These are phyloP conservation scores for Guillardia theta DNA, from an alignment of 78 protist species.

Conservation along the genomic window DNA sequence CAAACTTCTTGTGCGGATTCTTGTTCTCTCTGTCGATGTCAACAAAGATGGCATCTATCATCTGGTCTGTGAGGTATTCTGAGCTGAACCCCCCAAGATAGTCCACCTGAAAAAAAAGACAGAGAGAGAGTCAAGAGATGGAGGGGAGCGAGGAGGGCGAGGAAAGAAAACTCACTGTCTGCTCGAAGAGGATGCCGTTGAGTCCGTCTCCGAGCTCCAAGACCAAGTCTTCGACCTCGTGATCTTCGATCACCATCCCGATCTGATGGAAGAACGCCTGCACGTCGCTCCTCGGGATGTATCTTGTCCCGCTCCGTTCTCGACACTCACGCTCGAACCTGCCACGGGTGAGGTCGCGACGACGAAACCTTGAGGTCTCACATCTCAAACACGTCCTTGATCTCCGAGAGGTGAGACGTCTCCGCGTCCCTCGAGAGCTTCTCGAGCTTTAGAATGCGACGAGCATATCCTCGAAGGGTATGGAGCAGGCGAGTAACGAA, in stretches of 20 bases:
- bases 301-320: not conserved
- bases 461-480: not conserved
- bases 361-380: too few species aligned
- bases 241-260: not conserved
- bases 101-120: too few species aligned
- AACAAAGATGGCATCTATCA: not conserved
- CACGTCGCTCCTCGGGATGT: not conserved
- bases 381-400: not conserved
- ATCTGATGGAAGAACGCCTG: not conserved
- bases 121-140: too few species aligned
- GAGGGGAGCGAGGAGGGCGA: too few species aligned
- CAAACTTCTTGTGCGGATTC: not conserved
- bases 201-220: not conserved
- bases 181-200: not conserved
- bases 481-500: not conserved
- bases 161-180: too few species aligned
- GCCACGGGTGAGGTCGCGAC: too few species aligned
- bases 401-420: not conserved
- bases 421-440: not conserved
- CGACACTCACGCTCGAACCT: not conserved
- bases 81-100: not conserved
- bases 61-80: not conserved
- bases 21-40: not conserved
- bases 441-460: not conserved
- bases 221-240: not conserved